A percentile compares a stretch with the other conserved stretches of the same genome.
These are phyloP conservation scores for Saccharomyces uvarum DNA, from an alignment of 1,139 yeast species.

Conservation along the genomic window DNA sequence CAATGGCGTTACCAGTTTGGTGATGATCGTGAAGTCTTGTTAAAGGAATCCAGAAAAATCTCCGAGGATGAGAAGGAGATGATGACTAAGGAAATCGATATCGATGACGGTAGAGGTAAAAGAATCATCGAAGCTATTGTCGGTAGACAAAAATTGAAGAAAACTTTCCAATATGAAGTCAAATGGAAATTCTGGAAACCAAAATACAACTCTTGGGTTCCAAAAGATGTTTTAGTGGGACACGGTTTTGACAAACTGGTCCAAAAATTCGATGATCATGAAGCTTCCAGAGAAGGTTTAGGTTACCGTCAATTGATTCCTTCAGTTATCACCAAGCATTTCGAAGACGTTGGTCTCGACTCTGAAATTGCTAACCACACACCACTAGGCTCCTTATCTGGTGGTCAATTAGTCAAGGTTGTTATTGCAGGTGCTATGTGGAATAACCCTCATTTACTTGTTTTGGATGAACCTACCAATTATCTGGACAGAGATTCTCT, in stretches of 20 bases:
- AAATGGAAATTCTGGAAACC: constrained; percentile 94
- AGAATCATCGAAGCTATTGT: constrained; percentile 88
- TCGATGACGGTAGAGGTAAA: constrained; percentile 83
- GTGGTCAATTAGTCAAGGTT: constrained; percentile 96
- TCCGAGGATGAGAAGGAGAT: constrained; percentile 74
- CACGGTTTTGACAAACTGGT: constrained; percentile 82
- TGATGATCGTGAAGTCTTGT: constrained; percentile 92
- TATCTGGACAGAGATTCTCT: constrained; percentile 95
- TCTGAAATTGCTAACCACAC: constrained; percentile 98
- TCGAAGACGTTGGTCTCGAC: constrained; percentile 93
- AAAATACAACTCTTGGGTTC: constrained; percentile 87
- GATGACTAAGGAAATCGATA: constrained; percentile 71
- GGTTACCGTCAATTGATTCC: constrained; percentile 93
- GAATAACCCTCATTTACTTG: constrained; percentile 98
- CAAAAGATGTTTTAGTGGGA: constrained; percentile 69
- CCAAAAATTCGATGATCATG: constrained; percentile 95
- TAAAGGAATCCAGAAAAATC: constrained; percentile 87
- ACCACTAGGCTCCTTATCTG: constrained; percentile 91
- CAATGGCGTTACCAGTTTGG: constrained; percentile 98
- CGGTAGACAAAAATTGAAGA: constrained; percentile 94
- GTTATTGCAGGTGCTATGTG: constrained; percentile 99
- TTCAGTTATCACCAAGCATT: constrained; percentile 87
- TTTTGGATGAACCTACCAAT: constrained; percentile 96
- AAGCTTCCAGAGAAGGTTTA: constrained; percentile 96
- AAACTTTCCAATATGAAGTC: constrained; percentile 91